Percentiles rank a stretch among this genome's conserved stretches.
Evolutionary conservation across 768 basidiomycete genomes (phyloP).

Genomic region (Atractiella rhizophila): DNA sequence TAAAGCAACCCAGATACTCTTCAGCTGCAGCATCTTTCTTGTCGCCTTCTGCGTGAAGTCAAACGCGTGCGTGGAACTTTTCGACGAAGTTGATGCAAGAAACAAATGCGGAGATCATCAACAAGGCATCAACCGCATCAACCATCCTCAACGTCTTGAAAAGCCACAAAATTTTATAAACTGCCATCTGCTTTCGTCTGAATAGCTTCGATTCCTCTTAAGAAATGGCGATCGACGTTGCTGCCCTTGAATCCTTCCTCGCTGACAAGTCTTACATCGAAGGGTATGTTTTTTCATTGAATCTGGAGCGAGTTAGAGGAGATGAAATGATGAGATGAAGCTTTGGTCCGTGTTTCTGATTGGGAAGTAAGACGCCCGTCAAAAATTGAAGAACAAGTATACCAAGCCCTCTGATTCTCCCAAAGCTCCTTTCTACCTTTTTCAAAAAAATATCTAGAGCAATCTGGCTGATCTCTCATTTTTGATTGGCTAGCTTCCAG

Average conservation of each 20-base stretch:
- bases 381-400: too few species aligned
- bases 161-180: neutral
- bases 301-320: constrained; percentile 13
- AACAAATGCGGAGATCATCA: neutral
- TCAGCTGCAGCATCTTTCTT: neutral
- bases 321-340: constrained; percentile 49
- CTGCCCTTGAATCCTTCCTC: constrained; percentile 55
- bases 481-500: constrained; percentile 28
- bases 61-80: too few species aligned
- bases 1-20: neutral
- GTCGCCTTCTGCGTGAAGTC: too few species aligned
- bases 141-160: neutral
- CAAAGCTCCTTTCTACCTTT: constrained; percentile 4
- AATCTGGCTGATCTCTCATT: neutral
- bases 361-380: too few species aligned
- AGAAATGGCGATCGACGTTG: constrained; percentile 5
- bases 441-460: neutral
- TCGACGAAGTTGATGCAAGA: too few species aligned
- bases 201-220: neutral
- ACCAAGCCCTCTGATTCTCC: constrained; percentile 45
- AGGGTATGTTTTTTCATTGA: constrained; percentile 37
- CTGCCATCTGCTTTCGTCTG: neutral
- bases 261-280: constrained; percentile 65
- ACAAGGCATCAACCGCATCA: neutral
- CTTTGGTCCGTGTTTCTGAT: constrained; percentile 97